Evolutionary conservation across 495 filamentous ascomycete genomes (phyloP).

Genomic region (Rostrohypoxylon terebratum): DNA sequence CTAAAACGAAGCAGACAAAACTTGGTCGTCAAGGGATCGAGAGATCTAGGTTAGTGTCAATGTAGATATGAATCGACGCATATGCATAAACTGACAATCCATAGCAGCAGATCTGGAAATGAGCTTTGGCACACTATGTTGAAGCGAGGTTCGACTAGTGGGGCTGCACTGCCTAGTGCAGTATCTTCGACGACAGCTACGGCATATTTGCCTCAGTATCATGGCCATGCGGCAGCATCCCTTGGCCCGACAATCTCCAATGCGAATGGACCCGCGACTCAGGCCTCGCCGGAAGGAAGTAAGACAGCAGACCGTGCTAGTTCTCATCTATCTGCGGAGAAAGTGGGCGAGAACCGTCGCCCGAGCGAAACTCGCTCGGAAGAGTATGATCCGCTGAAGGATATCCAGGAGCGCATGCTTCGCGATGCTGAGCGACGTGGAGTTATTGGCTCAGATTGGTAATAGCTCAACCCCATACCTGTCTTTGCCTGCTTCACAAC

Average conservation of each 20-base stretch:
- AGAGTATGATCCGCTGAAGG: constrained; percentile 44
- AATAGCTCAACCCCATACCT: constrained; percentile 4
- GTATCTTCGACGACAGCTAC: constrained; percentile 61
- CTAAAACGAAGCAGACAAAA: constrained; percentile 20
- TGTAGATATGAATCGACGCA: neutral
- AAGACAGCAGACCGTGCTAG: constrained; percentile 44
- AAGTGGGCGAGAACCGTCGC: constrained; percentile 58
- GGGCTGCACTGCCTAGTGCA: constrained; percentile 51
- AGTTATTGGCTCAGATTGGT: constrained; percentile 50
- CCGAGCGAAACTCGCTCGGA: constrained; percentile 47
- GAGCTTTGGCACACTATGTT: constrained; percentile 58
- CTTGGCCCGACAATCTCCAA: constrained; percentile 55
- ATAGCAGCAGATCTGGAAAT: constrained; percentile 44
- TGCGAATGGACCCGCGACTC: constrained; percentile 39
- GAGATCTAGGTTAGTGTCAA: constrained; percentile 45
- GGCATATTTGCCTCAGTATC: constrained; percentile 60
- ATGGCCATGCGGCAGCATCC: constrained; percentile 57
- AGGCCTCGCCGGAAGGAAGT: constrained; percentile 41
- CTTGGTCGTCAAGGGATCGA: constrained; percentile 35
- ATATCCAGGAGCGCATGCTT: constrained; percentile 47
- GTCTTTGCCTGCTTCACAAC: constrained; percentile 8
- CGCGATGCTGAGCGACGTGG: constrained; percentile 48
- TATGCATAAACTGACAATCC: constrained; percentile 23
- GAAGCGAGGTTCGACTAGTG: constrained; percentile 57
- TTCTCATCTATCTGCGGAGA: constrained; percentile 46